Evolutionary conservation across 495 filamentous ascomycete genomes (phyloP).

Genomic region (Penicillium longicatenatum): DNA sequence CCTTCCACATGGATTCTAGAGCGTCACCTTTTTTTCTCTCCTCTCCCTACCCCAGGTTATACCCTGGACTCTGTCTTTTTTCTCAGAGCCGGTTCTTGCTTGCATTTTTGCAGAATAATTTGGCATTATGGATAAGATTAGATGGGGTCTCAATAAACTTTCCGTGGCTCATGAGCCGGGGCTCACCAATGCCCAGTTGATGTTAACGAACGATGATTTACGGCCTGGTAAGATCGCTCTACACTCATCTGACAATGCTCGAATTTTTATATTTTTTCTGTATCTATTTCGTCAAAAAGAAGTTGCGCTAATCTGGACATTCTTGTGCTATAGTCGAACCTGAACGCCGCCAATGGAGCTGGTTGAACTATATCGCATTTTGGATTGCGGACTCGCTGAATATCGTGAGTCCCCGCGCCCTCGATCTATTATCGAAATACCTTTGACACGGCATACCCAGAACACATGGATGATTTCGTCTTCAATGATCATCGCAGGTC

Average conservation of each 20-base stretch:
- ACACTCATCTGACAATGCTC: no score
- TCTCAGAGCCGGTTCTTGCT: not conserved
- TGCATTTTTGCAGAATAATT: not conserved
- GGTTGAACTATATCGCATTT: slow-evolving; percentile 88
- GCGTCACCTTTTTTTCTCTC: not conserved
- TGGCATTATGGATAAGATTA: slow-evolving; percentile 32
- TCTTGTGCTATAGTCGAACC: slow-evolving; percentile 65
- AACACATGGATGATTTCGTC: slow-evolving; percentile 99
- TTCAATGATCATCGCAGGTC: slow-evolving; percentile 72
- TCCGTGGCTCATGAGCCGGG: slow-evolving; percentile 76
- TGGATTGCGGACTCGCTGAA: slow-evolving; percentile 96
- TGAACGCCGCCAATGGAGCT: slow-evolving; percentile 80
- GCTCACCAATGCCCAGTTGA: slow-evolving; percentile 79
- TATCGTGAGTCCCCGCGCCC: slow-evolving; percentile 55
- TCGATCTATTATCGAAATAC: not conserved
- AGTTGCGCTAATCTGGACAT: not conserved
- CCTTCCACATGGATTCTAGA: slow-evolving; percentile 1
- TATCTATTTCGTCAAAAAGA: no score
- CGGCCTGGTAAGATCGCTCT: slow-evolving; percentile 64
- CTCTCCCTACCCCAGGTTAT: slow-evolving; percentile 1
- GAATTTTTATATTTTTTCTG: no score
- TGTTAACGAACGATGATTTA: slow-evolving; percentile 89
- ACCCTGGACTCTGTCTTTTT: not conserved
- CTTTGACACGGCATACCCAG: slow-evolving; percentile 30
- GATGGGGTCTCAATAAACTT: slow-evolving; percentile 52